phyloP scores from a whole-genome alignment of 768 basidiomycete genomes.

The Phylloporus rhodoxanthus region DNA sequence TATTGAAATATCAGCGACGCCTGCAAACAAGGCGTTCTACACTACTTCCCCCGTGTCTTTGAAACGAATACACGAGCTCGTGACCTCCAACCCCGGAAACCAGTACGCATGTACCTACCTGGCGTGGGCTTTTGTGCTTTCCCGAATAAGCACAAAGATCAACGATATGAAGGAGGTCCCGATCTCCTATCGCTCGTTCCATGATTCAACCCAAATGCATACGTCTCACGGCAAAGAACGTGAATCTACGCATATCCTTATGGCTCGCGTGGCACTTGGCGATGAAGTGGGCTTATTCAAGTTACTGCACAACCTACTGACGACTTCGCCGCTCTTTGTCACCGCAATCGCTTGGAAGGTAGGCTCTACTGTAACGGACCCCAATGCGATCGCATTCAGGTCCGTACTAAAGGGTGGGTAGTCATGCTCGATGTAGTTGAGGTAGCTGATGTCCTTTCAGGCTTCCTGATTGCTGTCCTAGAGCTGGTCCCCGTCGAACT shows the following conservation, averaged over 20 bases:
- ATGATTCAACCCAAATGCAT: conserved; percentile 45
- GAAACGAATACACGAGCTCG: conserved; percentile 60
- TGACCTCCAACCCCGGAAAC: conserved; percentile 52
- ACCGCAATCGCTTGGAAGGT: conserved; percentile 64
- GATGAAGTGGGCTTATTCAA: conserved; percentile 57
- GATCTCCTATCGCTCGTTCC: conserved; percentile 48
- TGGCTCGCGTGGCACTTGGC: conserved; percentile 52
- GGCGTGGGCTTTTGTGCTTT: conserved; percentile 81
- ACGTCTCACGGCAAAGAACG: conserved; percentile 46
- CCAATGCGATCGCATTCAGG: conserved; percentile 73
- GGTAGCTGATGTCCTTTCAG: conserved; percentile 35
- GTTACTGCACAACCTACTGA: conserved; percentile 52
- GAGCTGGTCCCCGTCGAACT: conserved; percentile 72
- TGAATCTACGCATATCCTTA: conserved; percentile 50
- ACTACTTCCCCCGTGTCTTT: conserved; percentile 58
- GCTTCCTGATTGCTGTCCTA: conserved; percentile 67
- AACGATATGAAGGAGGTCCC: conserved; percentile 47
- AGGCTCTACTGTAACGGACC: conserved; percentile 63
- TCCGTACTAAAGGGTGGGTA: conserved; percentile 76
- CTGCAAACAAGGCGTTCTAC: conserved; percentile 47
- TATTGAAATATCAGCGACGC: conserved; percentile 49
- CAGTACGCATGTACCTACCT: conserved; percentile 69
- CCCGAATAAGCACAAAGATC: conserved; percentile 47
- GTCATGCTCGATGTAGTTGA: neutral
- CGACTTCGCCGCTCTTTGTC: conserved; percentile 70